These are phyloP conservation scores for Ophiostoma sp. DNA, from an alignment of 2,329 filamentous ascomycete genomes.

Conservation along the genomic window DNA sequence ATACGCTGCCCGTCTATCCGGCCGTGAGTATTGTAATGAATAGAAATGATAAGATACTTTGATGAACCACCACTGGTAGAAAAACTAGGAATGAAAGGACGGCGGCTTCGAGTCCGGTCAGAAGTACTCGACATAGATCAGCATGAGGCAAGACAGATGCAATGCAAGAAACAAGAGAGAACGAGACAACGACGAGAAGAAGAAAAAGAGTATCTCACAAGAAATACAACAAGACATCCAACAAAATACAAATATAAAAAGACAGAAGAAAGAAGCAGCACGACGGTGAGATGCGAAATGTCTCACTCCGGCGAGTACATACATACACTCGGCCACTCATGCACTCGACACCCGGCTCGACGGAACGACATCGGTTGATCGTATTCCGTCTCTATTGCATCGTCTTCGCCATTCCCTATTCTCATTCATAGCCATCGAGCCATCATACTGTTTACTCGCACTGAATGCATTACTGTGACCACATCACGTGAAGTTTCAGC, in stretches of 20 bases:
- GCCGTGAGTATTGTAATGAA: not conserved
- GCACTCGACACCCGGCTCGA: not conserved
- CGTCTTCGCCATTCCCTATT: no score
- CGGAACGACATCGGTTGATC: no score
- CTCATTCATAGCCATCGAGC: no score
- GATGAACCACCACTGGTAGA: no score
- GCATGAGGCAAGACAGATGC: not conserved
- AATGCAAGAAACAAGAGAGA: not conserved
- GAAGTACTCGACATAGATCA: not conserved
- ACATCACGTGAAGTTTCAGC: no score
- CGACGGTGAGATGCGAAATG: not conserved
- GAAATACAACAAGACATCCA: not conserved
- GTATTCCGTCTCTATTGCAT: no score
- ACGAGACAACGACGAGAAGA: not conserved
- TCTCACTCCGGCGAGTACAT: conserved; percentile 6
- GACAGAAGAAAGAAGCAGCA: not conserved
- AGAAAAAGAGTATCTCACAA: not conserved
- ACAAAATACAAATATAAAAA: not conserved
- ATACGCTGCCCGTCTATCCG: not conserved
- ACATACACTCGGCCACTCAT: not conserved
- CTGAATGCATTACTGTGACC: no score
- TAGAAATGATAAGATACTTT: no score
- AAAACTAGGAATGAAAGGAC: no score
- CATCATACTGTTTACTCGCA: no score
- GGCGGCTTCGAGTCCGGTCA: no score